phyloP scores from a whole-genome alignment of 331 rosid species.

The Dryas integrifolia region DNA sequence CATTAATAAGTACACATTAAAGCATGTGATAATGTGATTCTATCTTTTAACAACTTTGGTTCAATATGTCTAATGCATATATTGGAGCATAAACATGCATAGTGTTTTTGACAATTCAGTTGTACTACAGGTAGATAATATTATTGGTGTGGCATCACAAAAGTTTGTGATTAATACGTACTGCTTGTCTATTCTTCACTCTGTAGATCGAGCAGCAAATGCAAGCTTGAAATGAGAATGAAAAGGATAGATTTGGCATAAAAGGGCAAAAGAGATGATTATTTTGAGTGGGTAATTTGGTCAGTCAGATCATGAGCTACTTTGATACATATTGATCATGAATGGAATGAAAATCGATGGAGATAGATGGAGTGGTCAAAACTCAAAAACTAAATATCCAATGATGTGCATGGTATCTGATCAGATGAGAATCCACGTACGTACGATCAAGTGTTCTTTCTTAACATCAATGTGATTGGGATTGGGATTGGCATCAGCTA shows the following conservation, averaged over 20 bases:
- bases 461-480: neutral
- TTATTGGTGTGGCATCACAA: too few species aligned
- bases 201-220: too few species aligned
- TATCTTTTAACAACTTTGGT: too few species aligned
- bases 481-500: conserved; percentile 4
- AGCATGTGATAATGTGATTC: too few species aligned
- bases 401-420: conserved; percentile 9
- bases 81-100: too few species aligned
- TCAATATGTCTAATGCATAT: too few species aligned
- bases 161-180: neutral
- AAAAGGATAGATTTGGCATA: neutral
- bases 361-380: conserved; percentile 8
- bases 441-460: neutral
- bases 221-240: neutral
- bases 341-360: neutral
- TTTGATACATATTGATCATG: neutral
- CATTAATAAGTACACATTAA: too few species aligned
- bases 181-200: neutral
- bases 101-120: too few species aligned
- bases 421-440: conserved; percentile 28
- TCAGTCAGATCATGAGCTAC: conserved; percentile 8
- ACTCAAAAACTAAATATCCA: neutral
- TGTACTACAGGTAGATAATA: too few species aligned
- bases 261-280: neutral
- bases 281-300: conserved; percentile 5